Evolutionary conservation across 306 rosid genomes (phyloP).

Genomic region (Quercus variabilis): DNA sequence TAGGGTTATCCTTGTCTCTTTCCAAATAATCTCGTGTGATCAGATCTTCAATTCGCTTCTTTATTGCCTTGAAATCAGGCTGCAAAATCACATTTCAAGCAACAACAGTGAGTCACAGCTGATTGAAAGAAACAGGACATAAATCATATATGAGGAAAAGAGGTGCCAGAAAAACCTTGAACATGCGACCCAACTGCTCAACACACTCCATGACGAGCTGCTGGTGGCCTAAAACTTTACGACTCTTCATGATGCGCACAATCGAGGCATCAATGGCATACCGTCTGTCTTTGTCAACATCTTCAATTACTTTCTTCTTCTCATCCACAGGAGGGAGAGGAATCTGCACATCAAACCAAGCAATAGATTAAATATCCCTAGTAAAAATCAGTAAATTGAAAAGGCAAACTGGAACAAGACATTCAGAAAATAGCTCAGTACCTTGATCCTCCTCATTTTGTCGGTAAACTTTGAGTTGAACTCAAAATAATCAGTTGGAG

Average conservation of each 20-base stretch:
- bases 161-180: constrained; percentile 50
- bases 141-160: background rate
- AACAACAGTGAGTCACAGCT: background rate
- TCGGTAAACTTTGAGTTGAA: constrained; percentile 80
- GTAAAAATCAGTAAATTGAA: constrained; percentile 40
- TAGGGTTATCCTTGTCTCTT: constrained; percentile 89
- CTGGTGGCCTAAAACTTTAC: constrained; percentile 69
- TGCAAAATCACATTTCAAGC: constrained; percentile 23
- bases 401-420: background rate
- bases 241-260: constrained; percentile 87
- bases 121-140: background rate
- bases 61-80: constrained; percentile 95
- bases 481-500: constrained; percentile 52
- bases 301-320: no score
- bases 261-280: constrained; percentile 88
- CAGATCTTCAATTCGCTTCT: constrained; percentile 93
- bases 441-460: constrained; percentile 85
- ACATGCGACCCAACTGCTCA: constrained; percentile 74
- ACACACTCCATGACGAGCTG: constrained; percentile 76
- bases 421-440: constrained; percentile 1
- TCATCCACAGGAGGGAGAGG: constrained; percentile 59
- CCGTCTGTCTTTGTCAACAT: constrained; percentile 83
- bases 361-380: background rate
- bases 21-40: constrained; percentile 95
- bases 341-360: constrained; percentile 36